phyloP scores from a whole-genome alignment of 2,329 filamentous ascomycete species.

The Lachnellula subtilissima region DNA sequence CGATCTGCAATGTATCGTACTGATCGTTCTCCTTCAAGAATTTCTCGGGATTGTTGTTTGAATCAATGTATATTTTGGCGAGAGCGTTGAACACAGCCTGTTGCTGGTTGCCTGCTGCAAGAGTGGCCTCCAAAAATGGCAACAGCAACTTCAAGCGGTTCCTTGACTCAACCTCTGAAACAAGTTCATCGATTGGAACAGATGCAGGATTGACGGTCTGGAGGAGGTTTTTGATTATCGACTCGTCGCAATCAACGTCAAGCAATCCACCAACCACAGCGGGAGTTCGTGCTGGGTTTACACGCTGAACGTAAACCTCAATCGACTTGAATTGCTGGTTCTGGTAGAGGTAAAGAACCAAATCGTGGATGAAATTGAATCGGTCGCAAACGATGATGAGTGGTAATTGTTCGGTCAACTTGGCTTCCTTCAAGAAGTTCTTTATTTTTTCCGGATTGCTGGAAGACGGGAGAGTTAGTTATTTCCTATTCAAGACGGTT shows the following conservation, averaged over 20 bases:
- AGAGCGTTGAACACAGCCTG: slow-evolving; percentile 96
- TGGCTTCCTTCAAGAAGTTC: slow-evolving; percentile 98
- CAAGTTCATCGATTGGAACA: slow-evolving; percentile 91
- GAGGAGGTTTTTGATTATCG: slow-evolving; percentile 89
- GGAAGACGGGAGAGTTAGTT: too few species aligned
- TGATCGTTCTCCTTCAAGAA: slow-evolving; percentile 97
- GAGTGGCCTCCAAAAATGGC: slow-evolving; percentile 90
- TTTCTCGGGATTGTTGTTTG: slow-evolving; percentile 95
- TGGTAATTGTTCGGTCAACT: slow-evolving; percentile 84
- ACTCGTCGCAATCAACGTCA: slow-evolving; percentile 95
- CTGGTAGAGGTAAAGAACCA: slow-evolving; percentile 96
- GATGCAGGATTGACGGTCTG: slow-evolving; percentile 76
- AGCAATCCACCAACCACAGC: slow-evolving; percentile 89
- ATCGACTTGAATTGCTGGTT: slow-evolving; percentile 99
- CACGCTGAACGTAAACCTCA: slow-evolving; percentile 94
- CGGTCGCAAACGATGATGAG: slow-evolving; percentile 98
- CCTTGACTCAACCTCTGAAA: slow-evolving; percentile 88
- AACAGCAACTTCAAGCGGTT: slow-evolving; percentile 93
- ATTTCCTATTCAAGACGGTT: too few species aligned
- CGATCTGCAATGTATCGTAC: slow-evolving; percentile 87
- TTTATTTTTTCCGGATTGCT: slow-evolving; percentile 89
- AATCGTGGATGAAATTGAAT: slow-evolving; percentile 98
- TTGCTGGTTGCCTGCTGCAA: slow-evolving; percentile 88
- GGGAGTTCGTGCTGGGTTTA: slow-evolving; percentile 87
- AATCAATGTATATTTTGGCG: slow-evolving; percentile 99